Conservation (phyloP, 768 basidiomycete species). For the Coprinopsis strossmayeri region DNA sequence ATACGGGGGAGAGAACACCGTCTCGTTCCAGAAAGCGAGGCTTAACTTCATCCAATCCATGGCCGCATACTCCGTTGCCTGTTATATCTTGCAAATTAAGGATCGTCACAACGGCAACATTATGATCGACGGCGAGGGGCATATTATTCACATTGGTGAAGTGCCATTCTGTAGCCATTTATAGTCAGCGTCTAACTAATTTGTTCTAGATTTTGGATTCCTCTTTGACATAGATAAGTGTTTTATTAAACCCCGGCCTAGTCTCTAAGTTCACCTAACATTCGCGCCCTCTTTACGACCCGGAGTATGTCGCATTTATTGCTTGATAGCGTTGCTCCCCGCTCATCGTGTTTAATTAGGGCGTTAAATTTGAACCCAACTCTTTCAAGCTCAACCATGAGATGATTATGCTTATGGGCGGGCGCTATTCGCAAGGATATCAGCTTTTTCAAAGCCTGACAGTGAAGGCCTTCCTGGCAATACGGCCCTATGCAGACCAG, state of each 20-base stretch:
- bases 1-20: conserved; percentile 86
- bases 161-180: neutral
- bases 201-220: conserved; percentile 81
- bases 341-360: conserved; percentile 52
- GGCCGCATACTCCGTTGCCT: conserved; percentile 98
- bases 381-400: conserved; percentile 99
- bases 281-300: conserved; percentile 43
- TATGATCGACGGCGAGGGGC: conserved; percentile 98
- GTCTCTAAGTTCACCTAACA: conserved; percentile 21
- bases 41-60: conserved; percentile 98
- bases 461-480: conserved; percentile 93
- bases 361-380: conserved; percentile 97
- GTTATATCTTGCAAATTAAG: conserved; percentile 98
- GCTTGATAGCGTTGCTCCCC: conserved; percentile 7
- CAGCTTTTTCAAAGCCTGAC: conserved; percentile 90
- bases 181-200: conserved; percentile 2
- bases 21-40: conserved; percentile 87
- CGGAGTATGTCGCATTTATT: conserved; percentile 40
- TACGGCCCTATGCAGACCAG: conserved; percentile 91
- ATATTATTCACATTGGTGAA: conserved; percentile 93
- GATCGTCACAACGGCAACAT: conserved; percentile 99
- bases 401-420: conserved; percentile 98
- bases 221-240: conserved; percentile 97
- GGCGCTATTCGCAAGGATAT: conserved; percentile 90
- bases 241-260: conserved; percentile 6